phyloP scores from a whole-genome alignment of 768 basidiomycete genomes.

The Suillus subalutaceus region DNA sequence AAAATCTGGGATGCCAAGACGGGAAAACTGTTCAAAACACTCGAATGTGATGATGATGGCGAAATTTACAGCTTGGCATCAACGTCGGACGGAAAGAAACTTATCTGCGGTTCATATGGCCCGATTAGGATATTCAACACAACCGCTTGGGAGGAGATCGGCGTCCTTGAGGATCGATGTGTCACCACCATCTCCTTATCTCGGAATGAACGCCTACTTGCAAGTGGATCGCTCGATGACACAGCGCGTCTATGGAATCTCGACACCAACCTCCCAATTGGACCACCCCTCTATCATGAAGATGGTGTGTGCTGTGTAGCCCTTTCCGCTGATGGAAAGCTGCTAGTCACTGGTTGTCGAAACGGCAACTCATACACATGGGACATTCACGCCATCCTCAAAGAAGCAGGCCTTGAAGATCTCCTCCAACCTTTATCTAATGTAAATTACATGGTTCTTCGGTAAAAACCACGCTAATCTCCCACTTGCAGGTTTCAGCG shows the following conservation, averaged over 20 bases:
- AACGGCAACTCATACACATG: too few species aligned
- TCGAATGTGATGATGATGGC: not conserved
- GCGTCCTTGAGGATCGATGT: not conserved
- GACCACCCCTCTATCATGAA: too few species aligned
- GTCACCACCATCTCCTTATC: not conserved
- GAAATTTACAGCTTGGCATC: not conserved
- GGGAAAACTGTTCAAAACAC: not conserved
- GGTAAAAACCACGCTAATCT: too few species aligned
- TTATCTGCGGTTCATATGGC: not conserved
- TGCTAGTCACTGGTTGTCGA: too few species aligned
- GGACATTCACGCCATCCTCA: too few species aligned
- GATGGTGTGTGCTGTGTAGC: accelerated
- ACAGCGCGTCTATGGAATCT: not conserved
- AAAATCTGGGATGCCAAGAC: not conserved
- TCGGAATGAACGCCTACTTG: not conserved
- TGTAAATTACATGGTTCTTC: too few species aligned
- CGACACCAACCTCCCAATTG: not conserved
- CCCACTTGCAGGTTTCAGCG: not conserved
- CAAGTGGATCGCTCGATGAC: not conserved
- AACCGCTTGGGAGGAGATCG: not conserved
- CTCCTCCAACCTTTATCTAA: not conserved
- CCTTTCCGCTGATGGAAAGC: too few species aligned
- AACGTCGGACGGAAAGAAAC: not conserved
- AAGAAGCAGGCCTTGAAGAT: too few species aligned
- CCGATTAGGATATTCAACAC: not conserved